Evolutionary conservation across 129 eudicot genomes (phyloP).

Genomic region (Saussurea involucrata): DNA sequence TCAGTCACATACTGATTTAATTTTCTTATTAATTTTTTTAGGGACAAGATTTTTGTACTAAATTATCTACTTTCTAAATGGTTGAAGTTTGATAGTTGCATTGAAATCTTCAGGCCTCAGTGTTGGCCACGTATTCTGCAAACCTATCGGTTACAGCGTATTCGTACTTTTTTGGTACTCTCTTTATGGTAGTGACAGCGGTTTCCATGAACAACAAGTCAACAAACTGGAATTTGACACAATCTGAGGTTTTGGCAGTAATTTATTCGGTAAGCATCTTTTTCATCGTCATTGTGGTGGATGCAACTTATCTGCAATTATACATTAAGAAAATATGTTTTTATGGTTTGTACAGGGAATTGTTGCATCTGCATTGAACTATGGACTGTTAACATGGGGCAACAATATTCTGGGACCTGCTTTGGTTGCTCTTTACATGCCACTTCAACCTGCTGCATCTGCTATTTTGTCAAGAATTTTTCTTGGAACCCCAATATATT

Average conservation of each 20-base stretch:
- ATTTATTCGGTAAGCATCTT: slow-evolving; percentile 76
- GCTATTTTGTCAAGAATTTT: slow-evolving; percentile 81
- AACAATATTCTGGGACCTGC: slow-evolving; percentile 90
- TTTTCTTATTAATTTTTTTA: background rate
- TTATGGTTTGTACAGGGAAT: slow-evolving; percentile 53
- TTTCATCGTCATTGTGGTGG: background rate
- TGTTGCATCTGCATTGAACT: slow-evolving; percentile 78
- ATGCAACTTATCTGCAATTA: background rate
- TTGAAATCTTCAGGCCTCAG: slow-evolving; percentile 66
- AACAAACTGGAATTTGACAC: slow-evolving; percentile 69
- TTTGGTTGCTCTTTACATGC: slow-evolving; percentile 85
- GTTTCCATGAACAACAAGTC: slow-evolving; percentile 49
- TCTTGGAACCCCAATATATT: slow-evolving; percentile 84
- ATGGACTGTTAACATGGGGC: slow-evolving; percentile 94
- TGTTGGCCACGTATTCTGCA: slow-evolving; percentile 91
- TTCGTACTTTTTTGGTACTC: slow-evolving; percentile 79
- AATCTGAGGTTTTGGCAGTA: slow-evolving; percentile 77
- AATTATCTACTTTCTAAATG: background rate
- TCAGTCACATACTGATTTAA: background rate
- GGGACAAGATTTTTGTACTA: background rate
- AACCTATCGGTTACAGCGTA: slow-evolving; percentile 91
- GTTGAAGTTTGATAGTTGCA: background rate
- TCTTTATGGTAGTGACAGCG: slow-evolving; percentile 73
- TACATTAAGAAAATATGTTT: too few relatives aligned
- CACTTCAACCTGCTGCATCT: slow-evolving; percentile 96